phyloP scores from a whole-genome alignment of 2,329 filamentous ascomycete species.

The Shiraia bambusicola region DNA sequence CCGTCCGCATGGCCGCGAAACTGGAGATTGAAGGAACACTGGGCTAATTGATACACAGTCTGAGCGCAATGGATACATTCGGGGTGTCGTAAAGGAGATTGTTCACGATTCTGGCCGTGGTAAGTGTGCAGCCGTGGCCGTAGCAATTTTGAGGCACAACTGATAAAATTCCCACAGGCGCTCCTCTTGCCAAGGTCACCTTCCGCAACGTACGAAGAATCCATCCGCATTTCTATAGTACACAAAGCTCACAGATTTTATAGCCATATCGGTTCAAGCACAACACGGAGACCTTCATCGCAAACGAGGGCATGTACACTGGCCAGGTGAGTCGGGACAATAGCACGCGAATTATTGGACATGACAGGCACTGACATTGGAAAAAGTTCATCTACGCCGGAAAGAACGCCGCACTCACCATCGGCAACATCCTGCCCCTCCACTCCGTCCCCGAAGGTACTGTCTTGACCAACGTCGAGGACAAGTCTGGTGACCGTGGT shows the following conservation, averaged over 20 bases:
- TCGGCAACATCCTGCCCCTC: constrained; percentile 96
- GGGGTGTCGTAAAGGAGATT: constrained; percentile 97
- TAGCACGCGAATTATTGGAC: not conserved
- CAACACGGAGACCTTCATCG: constrained; percentile 98
- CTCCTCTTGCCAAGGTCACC: constrained; percentile 91
- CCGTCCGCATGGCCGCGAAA: constrained; percentile 25
- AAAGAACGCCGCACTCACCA: constrained; percentile 95
- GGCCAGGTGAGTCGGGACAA: constrained; percentile 64
- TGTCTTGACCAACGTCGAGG: constrained; percentile 98
- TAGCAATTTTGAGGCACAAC: constrained; percentile 13
- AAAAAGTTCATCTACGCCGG: constrained; percentile 94
- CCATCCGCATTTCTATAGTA: constrained; percentile 3
- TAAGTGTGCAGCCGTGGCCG: constrained; percentile 45
- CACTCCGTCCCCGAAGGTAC: constrained; percentile 97
- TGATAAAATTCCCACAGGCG: constrained; percentile 32
- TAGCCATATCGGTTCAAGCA: constrained; percentile 94
- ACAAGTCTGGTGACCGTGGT: constrained; percentile 97
- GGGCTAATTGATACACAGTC: constrained; percentile 48
- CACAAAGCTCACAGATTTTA: constrained; percentile 18
- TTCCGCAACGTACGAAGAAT: constrained; percentile 71
- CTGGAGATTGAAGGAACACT: constrained; percentile 24
- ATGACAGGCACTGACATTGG: constrained; percentile 20
- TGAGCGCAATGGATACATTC: constrained; percentile 96
- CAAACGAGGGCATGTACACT: constrained; percentile 99
- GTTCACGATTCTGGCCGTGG: constrained; percentile 98